Conservation (phyloP, 2,329 filamentous ascomycete genomes). For the Aspergillaceae sp. region DNA sequence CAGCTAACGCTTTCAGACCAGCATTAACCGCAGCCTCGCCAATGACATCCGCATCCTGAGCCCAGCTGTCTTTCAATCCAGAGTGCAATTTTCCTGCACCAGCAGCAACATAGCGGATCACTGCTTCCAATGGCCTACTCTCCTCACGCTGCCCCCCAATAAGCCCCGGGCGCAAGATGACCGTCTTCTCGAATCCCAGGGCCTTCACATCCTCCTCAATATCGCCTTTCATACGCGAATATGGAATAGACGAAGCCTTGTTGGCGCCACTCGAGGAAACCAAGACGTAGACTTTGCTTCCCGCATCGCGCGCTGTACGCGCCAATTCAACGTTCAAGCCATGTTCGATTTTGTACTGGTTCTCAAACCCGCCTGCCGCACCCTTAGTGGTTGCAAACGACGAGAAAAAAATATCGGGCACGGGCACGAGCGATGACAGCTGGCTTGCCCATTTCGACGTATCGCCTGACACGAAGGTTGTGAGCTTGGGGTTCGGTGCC, state of each 20-base stretch:
- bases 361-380: constrained; percentile 63
- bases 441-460: constrained; percentile 58
- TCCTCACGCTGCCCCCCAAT: constrained; percentile 64
- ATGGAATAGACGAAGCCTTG: constrained; percentile 47
- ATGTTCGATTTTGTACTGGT: constrained; percentile 81
- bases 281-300: constrained; percentile 67
- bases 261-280: constrained; percentile 53
- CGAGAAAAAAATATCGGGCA: constrained; percentile 62
- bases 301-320: constrained; percentile 61
- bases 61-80: constrained; percentile 54
- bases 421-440: constrained; percentile 48
- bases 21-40: constrained; percentile 35
- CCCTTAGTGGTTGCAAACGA: constrained; percentile 71
- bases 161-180: constrained; percentile 66
- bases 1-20: constrained; percentile 32
- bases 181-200: constrained; percentile 65
- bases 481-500: constrained; percentile 53
- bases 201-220: constrained; percentile 69
- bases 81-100: constrained; percentile 47
- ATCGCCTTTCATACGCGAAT: constrained; percentile 71
- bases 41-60: constrained; percentile 67
- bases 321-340: constrained; percentile 77
- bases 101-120: constrained; percentile 48
- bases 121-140: constrained; percentile 49
- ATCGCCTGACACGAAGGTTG: constrained; percentile 59